A percentile compares a stretch with the other conserved stretches of the same genome.
These are phyloP conservation scores for Backusella liffmaniae DNA, from an alignment of 192 early-diverging fungal genomes.

Conservation along the genomic window DNA sequence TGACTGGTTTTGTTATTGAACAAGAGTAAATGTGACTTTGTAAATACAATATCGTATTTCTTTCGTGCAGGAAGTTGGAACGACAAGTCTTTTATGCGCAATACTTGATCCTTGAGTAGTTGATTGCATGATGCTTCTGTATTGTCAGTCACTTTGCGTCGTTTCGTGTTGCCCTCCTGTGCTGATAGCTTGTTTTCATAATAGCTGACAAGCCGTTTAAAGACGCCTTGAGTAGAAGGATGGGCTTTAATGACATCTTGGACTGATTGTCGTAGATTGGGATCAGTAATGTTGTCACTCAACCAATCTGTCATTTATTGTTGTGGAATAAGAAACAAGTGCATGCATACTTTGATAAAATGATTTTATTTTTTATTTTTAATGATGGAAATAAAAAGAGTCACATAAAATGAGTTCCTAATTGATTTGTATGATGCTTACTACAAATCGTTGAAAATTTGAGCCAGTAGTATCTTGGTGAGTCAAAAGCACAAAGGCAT, in stretches of 20 bases:
- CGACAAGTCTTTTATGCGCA: not conserved
- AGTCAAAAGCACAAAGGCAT: too few species aligned
- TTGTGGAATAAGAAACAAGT: not conserved
- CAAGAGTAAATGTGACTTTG: not conserved
- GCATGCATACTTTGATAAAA: too few species aligned
- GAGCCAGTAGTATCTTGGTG: too few species aligned
- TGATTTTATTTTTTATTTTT: not conserved
- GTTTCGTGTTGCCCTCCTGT: not conserved
- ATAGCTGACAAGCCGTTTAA: conserved; percentile 4
- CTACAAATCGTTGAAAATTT: too few species aligned
- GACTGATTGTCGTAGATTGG: conserved; percentile 3
- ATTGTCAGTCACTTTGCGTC: not conserved
- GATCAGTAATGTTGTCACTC: conserved; percentile 8
- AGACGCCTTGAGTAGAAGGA: not conserved
- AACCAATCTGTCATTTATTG: conserved; percentile 17
- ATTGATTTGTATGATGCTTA: too few species aligned
- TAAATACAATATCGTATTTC: not conserved
- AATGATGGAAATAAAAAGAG: too few species aligned
- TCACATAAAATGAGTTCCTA: too few species aligned
- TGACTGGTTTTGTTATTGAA: not conserved
- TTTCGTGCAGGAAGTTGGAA: conserved; percentile 12
- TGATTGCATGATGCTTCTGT: not conserved
- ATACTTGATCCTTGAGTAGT: not conserved
- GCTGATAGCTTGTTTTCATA: not conserved
- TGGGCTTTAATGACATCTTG: not conserved